Evolutionary conservation across 805 yeast species (phyloP).

Genomic region (Candida vartiovaarae): DNA sequence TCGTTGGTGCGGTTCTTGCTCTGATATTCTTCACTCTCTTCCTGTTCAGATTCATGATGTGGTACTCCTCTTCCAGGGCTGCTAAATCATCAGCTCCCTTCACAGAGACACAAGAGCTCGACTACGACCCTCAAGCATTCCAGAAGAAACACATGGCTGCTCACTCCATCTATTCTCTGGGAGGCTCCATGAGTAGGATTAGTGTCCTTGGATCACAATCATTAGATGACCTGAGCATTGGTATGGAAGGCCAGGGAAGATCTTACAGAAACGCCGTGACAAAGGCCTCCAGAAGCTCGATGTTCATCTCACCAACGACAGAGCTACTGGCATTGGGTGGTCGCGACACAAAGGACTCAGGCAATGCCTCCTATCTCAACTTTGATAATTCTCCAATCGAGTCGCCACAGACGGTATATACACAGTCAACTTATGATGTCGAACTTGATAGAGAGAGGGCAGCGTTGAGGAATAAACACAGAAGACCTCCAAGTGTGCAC

Average conservation of each 20-base stretch:
- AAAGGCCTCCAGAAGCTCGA: conserved; percentile 31
- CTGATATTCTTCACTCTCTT: conserved; percentile 26
- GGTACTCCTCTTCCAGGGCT: conserved; percentile 22
- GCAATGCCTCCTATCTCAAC: conserved; percentile 4
- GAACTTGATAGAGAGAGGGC: not conserved
- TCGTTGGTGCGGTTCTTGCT: conserved; percentile 63
- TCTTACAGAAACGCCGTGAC: conserved; percentile 19
- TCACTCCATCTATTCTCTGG: conserved; percentile 24
- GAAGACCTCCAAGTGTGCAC: conserved; percentile 43
- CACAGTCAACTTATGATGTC: conserved; percentile 1
- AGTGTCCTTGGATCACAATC: conserved; percentile 17
- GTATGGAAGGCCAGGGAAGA: conserved; percentile 15
- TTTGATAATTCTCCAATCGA: conserved; percentile 19
- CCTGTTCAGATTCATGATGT: conserved; percentile 19
- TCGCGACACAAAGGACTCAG: conserved; percentile 5
- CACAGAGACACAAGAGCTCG: conserved; percentile 4
- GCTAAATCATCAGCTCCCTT: conserved; percentile 16
- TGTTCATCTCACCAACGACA: conserved; percentile 46
- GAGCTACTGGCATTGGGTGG: conserved; percentile 26
- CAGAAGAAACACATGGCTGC: conserved; percentile 17
- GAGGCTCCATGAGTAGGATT: conserved; percentile 25
- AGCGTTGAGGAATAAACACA: conserved; percentile 4
- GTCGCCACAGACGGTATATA: conserved; percentile 14
- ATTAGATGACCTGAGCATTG: conserved; percentile 13
- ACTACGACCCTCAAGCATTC: conserved; percentile 20